Conservation (phyloP, 169 alveolate genomes). For the Cryptosporidium tyzzeri region DNA sequence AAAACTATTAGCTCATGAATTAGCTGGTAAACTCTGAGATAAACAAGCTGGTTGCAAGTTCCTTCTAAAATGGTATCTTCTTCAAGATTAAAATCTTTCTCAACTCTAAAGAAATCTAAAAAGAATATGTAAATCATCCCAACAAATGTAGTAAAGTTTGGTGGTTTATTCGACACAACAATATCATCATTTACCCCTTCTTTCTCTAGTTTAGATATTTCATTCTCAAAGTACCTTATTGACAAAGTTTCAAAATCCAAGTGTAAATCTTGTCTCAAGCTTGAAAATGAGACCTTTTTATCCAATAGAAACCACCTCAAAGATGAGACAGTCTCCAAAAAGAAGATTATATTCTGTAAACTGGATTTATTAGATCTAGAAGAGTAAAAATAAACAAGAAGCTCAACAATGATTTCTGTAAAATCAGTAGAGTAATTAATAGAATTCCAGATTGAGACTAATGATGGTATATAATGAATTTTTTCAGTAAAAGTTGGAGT, state of each 20-base stretch:
- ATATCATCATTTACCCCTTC: background rate
- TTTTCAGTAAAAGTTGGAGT: background rate
- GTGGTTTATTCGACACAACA: background rate
- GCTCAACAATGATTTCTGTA: background rate
- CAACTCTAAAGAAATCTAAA: background rate
- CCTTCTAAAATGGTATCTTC: background rate
- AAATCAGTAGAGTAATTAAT: background rate
- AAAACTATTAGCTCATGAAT: background rate
- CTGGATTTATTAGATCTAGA: background rate
- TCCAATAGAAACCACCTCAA: background rate
- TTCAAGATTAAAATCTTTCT: background rate
- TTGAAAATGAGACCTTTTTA: background rate
- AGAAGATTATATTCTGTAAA: background rate
- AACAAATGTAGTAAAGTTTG: background rate
- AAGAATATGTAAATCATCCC: background rate
- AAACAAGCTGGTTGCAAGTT: background rate
- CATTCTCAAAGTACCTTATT: background rate
- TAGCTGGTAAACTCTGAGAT: constrained; percentile 6
- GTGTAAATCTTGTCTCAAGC: background rate
- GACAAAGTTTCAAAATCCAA: background rate
- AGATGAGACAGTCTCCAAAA: constrained; percentile 22
- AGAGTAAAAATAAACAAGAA: constrained; percentile 13
- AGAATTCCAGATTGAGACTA: constrained; percentile 44
- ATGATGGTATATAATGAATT: constrained; percentile 44
- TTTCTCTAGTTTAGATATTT: background rate